Percentiles rank a stretch among this genome's conserved stretches.
Conservation (phyloP, 2,329 filamentous ascomycete genomes). For the Daldinia eschscholtzii region DNA sequence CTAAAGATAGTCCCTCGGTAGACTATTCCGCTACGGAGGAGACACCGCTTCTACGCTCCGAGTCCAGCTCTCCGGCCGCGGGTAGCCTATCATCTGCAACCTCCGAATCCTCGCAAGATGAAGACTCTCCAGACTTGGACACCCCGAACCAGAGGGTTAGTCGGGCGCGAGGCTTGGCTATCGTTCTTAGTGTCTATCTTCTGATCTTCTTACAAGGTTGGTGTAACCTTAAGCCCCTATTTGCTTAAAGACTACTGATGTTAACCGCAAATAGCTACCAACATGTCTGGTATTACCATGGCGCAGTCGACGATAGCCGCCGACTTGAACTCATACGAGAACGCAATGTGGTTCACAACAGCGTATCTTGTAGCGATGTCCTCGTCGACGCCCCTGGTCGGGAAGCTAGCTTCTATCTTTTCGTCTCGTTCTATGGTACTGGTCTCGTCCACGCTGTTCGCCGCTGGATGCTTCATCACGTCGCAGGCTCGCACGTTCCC, state of each 20-base stretch:
- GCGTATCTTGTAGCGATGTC: constrained; percentile 76
- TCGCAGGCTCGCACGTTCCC: constrained; percentile 69
- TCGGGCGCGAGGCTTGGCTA: constrained; percentile 56
- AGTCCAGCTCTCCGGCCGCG: constrained; percentile 25
- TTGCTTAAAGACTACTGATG: neutral
- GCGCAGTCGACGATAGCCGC: constrained; percentile 81
- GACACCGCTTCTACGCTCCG: constrained; percentile 49
- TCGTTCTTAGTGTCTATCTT: constrained; percentile 66
- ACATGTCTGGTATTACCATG: constrained; percentile 85
- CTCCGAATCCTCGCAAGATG: constrained; percentile 38
- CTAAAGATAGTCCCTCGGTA: constrained; percentile 33
- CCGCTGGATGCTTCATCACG: constrained; percentile 73
- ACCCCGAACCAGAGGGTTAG: constrained; percentile 51
- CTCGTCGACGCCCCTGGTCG: constrained; percentile 74
- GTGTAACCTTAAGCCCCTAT: neutral
- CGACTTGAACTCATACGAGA: constrained; percentile 79
- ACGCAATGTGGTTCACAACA: constrained; percentile 84
- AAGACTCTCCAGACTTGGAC: constrained; percentile 39
- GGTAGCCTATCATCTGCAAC: constrained; percentile 28
- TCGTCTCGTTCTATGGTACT: constrained; percentile 75
- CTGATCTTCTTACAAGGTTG: constrained; percentile 72
- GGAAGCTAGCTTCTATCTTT: constrained; percentile 81
- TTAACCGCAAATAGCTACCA: constrained; percentile 59
- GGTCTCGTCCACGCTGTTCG: constrained; percentile 68
- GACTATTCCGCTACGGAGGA: constrained; percentile 45